These are phyloP conservation scores for Metschnikowia kofuensis DNA, from an alignment of 805 yeast species.

Conservation along the genomic window DNA sequence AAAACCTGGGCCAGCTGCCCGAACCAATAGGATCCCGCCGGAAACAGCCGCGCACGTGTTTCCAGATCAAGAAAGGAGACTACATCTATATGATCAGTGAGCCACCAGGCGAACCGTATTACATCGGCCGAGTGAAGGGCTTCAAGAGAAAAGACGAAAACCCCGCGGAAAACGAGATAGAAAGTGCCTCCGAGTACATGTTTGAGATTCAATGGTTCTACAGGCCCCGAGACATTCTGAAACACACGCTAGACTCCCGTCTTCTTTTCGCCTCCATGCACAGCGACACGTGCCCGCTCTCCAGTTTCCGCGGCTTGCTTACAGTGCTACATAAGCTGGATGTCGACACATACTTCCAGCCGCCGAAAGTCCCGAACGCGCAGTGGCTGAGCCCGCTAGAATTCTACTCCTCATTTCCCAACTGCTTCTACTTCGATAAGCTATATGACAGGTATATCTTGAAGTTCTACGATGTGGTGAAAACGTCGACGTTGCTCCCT, in stretches of 20 bases:
- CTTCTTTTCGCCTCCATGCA: constrained; percentile 82
- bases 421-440: constrained; percentile 79
- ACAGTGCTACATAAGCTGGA: constrained; percentile 67
- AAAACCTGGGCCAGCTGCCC: constrained; percentile 9
- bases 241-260: constrained; percentile 66
- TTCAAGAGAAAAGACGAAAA: constrained; percentile 34
- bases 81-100: constrained; percentile 81
- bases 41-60: constrained; percentile 21
- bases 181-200: constrained; percentile 46
- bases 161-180: constrained; percentile 6
- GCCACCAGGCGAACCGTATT: constrained; percentile 93
- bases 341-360: constrained; percentile 43
- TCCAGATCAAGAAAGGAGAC: constrained; percentile 52
- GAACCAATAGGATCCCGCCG: constrained; percentile 7
- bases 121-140: constrained; percentile 80
- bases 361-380: constrained; percentile 9
- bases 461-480: constrained; percentile 72
- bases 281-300: constrained; percentile 75
- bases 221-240: constrained; percentile 80
- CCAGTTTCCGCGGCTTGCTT: constrained; percentile 72
- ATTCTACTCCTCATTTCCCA: constrained; percentile 54
- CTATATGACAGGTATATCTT: constrained; percentile 84
- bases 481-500: constrained; percentile 51
- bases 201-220: constrained; percentile 89
- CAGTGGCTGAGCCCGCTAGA: constrained; percentile 34